phyloP scores from a whole-genome alignment of 1,139 yeast species.

The Candida sojae region DNA sequence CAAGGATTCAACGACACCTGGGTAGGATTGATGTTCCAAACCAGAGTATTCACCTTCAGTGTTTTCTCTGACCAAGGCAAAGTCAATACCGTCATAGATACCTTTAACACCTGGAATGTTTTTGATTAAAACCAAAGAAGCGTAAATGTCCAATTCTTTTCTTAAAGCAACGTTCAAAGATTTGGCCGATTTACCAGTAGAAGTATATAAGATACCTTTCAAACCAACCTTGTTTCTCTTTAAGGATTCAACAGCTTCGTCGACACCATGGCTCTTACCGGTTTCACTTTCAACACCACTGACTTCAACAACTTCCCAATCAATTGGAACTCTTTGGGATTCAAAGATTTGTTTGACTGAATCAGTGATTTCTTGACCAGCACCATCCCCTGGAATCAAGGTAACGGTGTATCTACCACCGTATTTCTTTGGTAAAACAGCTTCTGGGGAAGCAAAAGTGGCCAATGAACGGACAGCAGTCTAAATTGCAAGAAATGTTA shows the following conservation, averaged over 20 bases:
- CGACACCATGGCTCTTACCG: conserved; percentile 57
- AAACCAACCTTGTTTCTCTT: conserved; percentile 97
- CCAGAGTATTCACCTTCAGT: conserved; percentile 98
- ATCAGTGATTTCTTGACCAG: conserved; percentile 94
- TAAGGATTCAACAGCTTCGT: conserved; percentile 87
- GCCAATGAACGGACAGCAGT: conserved; percentile 47
- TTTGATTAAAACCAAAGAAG: conserved; percentile 90
- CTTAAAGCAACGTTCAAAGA: conserved; percentile 95
- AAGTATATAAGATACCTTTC: conserved; percentile 94
- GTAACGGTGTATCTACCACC: conserved; percentile 95
- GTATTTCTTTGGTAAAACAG: conserved; percentile 82
- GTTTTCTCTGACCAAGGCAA: conserved; percentile 96
- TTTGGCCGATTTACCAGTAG: conserved; percentile 57
- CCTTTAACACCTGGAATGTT: conserved; percentile 94
- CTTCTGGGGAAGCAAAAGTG: conserved; percentile 55
- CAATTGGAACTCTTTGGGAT: conserved; percentile 85
- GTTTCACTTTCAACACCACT: conserved; percentile 70
- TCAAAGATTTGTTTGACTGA: conserved; percentile 89
- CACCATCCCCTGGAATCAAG: conserved; percentile 96
- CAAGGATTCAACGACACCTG: conserved; percentile 96
- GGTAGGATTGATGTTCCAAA: conserved; percentile 94
- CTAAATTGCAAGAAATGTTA: conserved; percentile 16
- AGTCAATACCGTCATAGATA: conserved; percentile 83
- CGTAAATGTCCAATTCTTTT: conserved; percentile 93
- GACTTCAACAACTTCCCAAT: conserved; percentile 90